Percentiles rank a stretch among this genome's conserved stretches.
These are phyloP conservation scores for Boletus rubroflammeus DNA, from an alignment of 768 basidiomycete genomes.

Conservation along the genomic window DNA sequence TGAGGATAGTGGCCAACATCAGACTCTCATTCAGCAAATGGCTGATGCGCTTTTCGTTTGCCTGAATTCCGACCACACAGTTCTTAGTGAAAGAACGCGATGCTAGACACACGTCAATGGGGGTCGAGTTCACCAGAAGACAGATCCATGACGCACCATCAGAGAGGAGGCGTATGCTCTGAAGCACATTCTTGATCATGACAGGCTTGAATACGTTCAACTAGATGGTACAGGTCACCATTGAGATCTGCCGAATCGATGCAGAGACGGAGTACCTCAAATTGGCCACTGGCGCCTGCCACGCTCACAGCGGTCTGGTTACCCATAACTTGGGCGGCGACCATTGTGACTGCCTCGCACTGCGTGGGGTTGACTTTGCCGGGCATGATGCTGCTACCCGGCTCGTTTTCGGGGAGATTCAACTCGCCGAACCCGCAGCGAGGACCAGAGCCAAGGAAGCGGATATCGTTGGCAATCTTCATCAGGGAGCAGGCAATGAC, in stretches of 20 bases:
- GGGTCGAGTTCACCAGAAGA: neutral
- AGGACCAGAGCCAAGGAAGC: slow-evolving; percentile 95
- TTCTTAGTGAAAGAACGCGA: slow-evolving; percentile 95
- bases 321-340: slow-evolving; percentile 97
- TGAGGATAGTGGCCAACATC: slow-evolving; percentile 97
- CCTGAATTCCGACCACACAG: slow-evolving; percentile 93
- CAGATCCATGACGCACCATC: slow-evolving; percentile 58
- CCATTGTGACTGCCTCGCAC: slow-evolving; percentile 98
- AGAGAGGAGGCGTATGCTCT: slow-evolving; percentile 88
- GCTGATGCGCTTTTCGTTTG: slow-evolving; percentile 92
- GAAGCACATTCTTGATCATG: slow-evolving; percentile 95
- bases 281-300: slow-evolving; percentile 93
- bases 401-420: slow-evolving; percentile 95
- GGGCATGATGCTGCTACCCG: slow-evolving; percentile 99
- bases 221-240: slow-evolving; percentile 37
- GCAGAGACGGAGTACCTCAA: slow-evolving; percentile 65
- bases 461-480: slow-evolving; percentile 99
- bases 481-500: slow-evolving; percentile 94
- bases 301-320: slow-evolving; percentile 92
- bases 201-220: slow-evolving; percentile 99
- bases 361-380: slow-evolving; percentile 99
- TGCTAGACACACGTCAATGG: slow-evolving; percentile 39
- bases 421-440: slow-evolving; percentile 97
- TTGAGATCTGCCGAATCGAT: slow-evolving; percentile 3
- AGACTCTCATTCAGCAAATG: slow-evolving; percentile 89